These are phyloP conservation scores for Erodium moschatum DNA, from an alignment of 441 rosid genomes.

Conservation along the genomic window DNA sequence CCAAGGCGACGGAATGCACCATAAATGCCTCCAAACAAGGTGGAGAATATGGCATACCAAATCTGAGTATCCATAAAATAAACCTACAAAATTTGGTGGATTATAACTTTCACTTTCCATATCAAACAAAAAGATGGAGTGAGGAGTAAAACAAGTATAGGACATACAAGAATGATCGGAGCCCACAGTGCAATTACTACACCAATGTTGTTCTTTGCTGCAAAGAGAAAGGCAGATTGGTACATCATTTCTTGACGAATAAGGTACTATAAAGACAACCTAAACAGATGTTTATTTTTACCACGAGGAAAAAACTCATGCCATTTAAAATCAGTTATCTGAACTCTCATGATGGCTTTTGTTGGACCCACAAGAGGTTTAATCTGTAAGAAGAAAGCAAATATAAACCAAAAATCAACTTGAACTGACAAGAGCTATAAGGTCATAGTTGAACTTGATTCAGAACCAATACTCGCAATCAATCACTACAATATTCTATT, in stretches of 20 bases:
- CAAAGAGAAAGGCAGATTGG: constrained; percentile 28
- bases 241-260: constrained; percentile 10
- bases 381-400: constrained; percentile 48
- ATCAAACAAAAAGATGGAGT: constrained; percentile 15
- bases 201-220: constrained; percentile 96
- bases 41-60: constrained; percentile 99
- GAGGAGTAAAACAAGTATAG: constrained; percentile 13
- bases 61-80: constrained; percentile 22
- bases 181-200: constrained; percentile 97
- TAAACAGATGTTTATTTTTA: constrained; percentile 29
- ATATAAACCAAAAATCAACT: not conserved
- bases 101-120: too few species aligned
- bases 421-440: too few species aligned
- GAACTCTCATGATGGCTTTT: constrained; percentile 64
- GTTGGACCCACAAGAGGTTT: constrained; percentile 94
- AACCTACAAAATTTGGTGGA: constrained; percentile 38
- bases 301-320: constrained; percentile 33
- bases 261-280: not conserved
- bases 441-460: too few species aligned
- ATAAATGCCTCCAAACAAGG: constrained; percentile 92
- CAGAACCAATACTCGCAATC: not conserved
- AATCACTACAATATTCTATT: not conserved
- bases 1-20: constrained; percentile 99
- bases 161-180: constrained; percentile 83
- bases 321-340: constrained; percentile 63